Base-by-base conservation (phyloP, 306 rosid species). In the Delonix regia region DNA sequence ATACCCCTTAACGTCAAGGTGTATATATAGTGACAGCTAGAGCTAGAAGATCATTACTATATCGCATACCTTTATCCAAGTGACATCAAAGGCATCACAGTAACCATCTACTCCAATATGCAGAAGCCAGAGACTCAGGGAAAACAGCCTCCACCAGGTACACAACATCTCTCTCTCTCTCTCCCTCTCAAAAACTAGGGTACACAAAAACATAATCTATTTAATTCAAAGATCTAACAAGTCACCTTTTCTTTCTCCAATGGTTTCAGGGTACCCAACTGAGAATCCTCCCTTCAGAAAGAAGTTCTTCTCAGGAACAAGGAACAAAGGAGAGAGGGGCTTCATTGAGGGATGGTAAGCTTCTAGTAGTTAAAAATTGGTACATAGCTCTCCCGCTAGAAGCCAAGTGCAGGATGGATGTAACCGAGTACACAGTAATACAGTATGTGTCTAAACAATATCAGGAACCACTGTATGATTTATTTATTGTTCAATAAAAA, bases 271-370 rank as follows among this genome's bases (percentile, higher is more conserved):
- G 70, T 89, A 89, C 82, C 97, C 97, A 60, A 82, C 89, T 4
- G 81, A 82, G 73, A 74, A 90, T 78, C 89, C 88, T 4, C 88
- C 85, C 28, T 9, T 85, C 33, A 83, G 39, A 77, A 82, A 84
- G 78, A 82, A 83, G 88, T 66, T 81, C 10, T 53, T 84, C 71
- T 18, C 65, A 2, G n/a, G 76, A 13, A 19, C 87, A 0, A 89
- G 81, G 87, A 89, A 77, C 80, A 89, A 81, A 84, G 97, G 96
- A 66, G 94, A 93, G 4, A 85, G 94, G 53, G 85, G 96, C 71
- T 93, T 90, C 88, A 85, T 90, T 39, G 96, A 93, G 78, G 97
- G 97, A 84, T 93, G 97, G 97, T 93, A 74, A 78, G 86, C 64
- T 76, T 75, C 30, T 16, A 59, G 2, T 44, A 13, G 38, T 49